A percentile compares a stretch with the other conserved stretches of the same genome.
Conservation (phyloP, 164 flowering plant species). For the Vitis rotundifolia region DNA sequence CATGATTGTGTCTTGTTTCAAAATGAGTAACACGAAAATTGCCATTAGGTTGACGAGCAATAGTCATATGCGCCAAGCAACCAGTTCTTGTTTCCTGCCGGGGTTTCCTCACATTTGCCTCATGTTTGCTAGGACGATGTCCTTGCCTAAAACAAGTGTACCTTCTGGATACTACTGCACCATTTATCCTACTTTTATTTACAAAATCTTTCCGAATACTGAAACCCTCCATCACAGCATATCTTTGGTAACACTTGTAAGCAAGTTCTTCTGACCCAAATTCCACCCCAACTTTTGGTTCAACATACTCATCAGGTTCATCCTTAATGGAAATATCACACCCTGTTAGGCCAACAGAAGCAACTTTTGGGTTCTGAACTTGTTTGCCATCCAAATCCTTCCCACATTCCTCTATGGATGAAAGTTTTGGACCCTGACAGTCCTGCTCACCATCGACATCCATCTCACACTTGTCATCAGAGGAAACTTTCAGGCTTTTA, state of each 20-base stretch:
- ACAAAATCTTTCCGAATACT: conserved; percentile 25
- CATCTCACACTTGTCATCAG: conserved; percentile 5
- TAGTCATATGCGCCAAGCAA: conserved; percentile 26
- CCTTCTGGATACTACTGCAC: conserved; percentile 15
- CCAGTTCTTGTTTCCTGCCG: conserved; percentile 32
- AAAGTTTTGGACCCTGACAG: conserved; percentile 9
- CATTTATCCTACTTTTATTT: conserved; percentile 20
- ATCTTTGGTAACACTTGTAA: conserved; percentile 16
- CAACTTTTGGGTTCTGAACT: conserved; percentile 7
- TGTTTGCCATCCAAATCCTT: conserved; percentile 12
- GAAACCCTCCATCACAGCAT: conserved; percentile 25
- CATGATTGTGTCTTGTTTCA: conserved; percentile 24
- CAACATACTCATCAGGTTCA: conserved; percentile 5
- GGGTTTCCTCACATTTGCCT: conserved; percentile 9
- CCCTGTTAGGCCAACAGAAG: conserved; percentile 11
- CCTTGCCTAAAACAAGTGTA: conserved; percentile 27
- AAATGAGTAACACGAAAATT: conserved; percentile 24
- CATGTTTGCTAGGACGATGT: conserved; percentile 12
- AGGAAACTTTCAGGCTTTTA: conserved; percentile 15
- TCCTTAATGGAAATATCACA: neutral
- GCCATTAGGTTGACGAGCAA: conserved; percentile 22
- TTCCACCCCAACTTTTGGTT: conserved; percentile 25
- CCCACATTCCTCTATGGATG: conserved; percentile 11
- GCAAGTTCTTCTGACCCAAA: conserved; percentile 28
- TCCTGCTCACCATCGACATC: conserved; percentile 8